These are phyloP conservation scores for Aspergillus sp. DNA, from an alignment of 2,329 filamentous ascomycete species.

Conservation along the genomic window DNA sequence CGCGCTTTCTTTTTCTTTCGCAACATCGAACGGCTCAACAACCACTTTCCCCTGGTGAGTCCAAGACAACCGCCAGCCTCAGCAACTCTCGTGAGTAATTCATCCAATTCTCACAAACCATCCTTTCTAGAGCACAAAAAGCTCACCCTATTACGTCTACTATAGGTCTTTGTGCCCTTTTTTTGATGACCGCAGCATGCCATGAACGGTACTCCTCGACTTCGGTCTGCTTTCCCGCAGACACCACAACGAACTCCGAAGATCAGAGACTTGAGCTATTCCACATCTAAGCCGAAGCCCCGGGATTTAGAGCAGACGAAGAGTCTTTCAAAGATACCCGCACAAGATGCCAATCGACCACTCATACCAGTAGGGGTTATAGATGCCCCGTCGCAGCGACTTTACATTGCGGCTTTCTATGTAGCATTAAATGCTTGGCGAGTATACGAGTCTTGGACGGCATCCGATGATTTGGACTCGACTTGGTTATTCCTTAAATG, in stretches of 20 bases:
- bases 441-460: constrained; percentile 79
- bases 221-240: constrained; percentile 78
- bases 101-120: background rate
- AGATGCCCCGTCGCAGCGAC: constrained; percentile 86
- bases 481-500: constrained; percentile 92
- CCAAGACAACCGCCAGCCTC: background rate
- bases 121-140: background rate
- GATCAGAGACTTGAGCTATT: constrained; percentile 35
- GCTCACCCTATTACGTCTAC: background rate
- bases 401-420: constrained; percentile 84
- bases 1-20: background rate
- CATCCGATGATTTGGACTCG: constrained; percentile 83
- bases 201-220: constrained; percentile 81
- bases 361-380: constrained; percentile 79
- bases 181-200: constrained; percentile 54
- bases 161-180: constrained; percentile 5
- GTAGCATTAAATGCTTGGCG: constrained; percentile 75
- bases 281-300: constrained; percentile 27
- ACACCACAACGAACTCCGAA: constrained; percentile 62
- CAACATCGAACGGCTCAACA: background rate
- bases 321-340: constrained; percentile 26
- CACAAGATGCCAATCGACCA: constrained; percentile 50
- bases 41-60: background rate
- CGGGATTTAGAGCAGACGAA: constrained; percentile 28
- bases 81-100: background rate